Base-by-base conservation (phyloP, 495 filamentous ascomycete genomes). In the Barbatosphaeria neglecta region DNA sequence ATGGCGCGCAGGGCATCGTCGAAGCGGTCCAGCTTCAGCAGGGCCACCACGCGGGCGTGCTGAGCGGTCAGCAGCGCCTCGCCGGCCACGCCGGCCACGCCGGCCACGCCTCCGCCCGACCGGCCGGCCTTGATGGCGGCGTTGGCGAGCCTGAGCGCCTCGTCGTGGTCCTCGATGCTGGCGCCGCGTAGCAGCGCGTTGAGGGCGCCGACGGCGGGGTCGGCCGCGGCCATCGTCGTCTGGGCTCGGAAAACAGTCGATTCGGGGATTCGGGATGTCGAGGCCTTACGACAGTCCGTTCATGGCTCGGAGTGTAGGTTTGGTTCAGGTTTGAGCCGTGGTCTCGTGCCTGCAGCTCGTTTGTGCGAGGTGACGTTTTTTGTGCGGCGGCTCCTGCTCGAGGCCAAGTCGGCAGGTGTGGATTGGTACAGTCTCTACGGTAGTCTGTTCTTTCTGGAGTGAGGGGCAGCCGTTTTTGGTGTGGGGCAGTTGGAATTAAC, bases 1-100 rank as follows among this genome's bases (percentile, higher is more conserved):
- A 97, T 74, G 25, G 80, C 77, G 37, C 78, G 80, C 41, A 95
- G 70, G 19, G 88, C 84, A 66, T 98, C 92, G 17, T 92, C 83
- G 62, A 83, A 96, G 48, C 90, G 87, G 60, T 99, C 93, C 43
- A 97, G 81, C 60, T 93, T 94, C 43, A 97, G 65, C 28, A 99
- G 74, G 10, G 92, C 89, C 31, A 97, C 84, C 9, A 82, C 74
- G 51, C 86, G 87, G 28, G 82, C 82, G 60, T 84, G 83, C 38
- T 86, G 85, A 6, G 85, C 82, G 19, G 48, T 55, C 23, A 40
- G 37, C 41, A 61, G 51, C 18, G 82, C 72, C 22, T 73, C 41
- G 50, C 90, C 80, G 7, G 13, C 31, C 9, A 8, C 15, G 27
- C 61, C 49, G 20, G 82, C 72, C 22, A 73, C 41, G 50, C 90